Conservation (phyloP, 108 stramenopile genomes). For the Pseudonitzschia delicatissima region DNA sequence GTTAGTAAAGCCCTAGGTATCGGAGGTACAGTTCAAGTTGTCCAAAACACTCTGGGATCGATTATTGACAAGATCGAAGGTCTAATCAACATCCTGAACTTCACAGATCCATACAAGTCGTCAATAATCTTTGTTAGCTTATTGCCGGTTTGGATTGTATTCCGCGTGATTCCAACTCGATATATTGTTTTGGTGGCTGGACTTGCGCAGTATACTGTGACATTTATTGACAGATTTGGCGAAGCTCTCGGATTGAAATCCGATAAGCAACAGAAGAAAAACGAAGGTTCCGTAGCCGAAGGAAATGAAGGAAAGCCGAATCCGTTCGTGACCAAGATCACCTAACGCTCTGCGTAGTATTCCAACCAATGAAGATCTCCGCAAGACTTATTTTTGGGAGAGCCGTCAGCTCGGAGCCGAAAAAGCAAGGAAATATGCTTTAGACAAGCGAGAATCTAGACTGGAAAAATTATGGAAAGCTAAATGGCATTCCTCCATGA, state of each 20-base stretch:
- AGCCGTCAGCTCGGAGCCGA: constrained; percentile 44
- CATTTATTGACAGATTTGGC: constrained; percentile 44
- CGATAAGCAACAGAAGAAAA: background rate
- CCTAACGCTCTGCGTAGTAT: constrained; percentile 66
- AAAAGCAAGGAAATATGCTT: constrained; percentile 47
- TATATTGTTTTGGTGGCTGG: constrained; percentile 40
- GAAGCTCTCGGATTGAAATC: background rate
- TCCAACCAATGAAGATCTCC: constrained; percentile 82
- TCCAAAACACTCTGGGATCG: constrained; percentile 62
- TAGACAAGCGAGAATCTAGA: constrained; percentile 53
- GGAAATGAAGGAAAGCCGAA: constrained; percentile 9
- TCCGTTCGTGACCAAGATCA: constrained; percentile 37
- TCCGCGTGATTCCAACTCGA: constrained; percentile 39
- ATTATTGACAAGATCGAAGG: constrained; percentile 70
- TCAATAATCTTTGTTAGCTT: constrained; percentile 28
- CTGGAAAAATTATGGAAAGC: constrained; percentile 72
- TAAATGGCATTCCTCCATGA: constrained; percentile 49
- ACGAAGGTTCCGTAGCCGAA: background rate
- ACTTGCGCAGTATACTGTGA: constrained; percentile 54
- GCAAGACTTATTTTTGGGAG: constrained; percentile 83
- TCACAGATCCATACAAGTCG: constrained; percentile 65
- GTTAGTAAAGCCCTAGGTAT: constrained; percentile 68
- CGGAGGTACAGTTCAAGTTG: constrained; percentile 54
- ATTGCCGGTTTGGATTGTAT: constrained; percentile 29
- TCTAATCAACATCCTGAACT: constrained; percentile 71